Percentiles rank a stretch among this genome's conserved stretches.
Conservation (phyloP, 106 monocot species). For the Alisma plantagoaquatica region DNA sequence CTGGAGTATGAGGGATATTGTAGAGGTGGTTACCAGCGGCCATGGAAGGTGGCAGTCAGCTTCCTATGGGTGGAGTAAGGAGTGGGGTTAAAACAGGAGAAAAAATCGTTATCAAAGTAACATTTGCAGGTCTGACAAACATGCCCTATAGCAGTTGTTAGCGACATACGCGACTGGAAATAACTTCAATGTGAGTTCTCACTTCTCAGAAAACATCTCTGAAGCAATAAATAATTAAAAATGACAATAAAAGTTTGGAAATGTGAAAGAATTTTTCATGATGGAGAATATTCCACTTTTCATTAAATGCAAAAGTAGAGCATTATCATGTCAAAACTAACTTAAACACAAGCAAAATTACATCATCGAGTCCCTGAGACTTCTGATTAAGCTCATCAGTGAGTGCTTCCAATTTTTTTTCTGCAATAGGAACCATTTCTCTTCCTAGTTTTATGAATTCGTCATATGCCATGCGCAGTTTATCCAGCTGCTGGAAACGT, state of each 20-base stretch:
- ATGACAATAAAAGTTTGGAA: background rate
- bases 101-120: too few relatives aligned
- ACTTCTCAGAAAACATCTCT: too few relatives aligned
- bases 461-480: slow-evolving; percentile 77
- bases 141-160: too few relatives aligned
- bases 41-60: too few relatives aligned
- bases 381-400: slow-evolving; percentile 59
- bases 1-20: too few relatives aligned
- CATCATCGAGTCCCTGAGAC: slow-evolving; percentile 84
- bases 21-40: too few relatives aligned
- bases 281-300: slow-evolving; percentile 47
- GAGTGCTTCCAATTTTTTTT: slow-evolving; percentile 60
- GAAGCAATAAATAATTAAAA: background rate
- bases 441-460: slow-evolving; percentile 84
- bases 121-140: too few relatives aligned
- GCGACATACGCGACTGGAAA: too few relatives aligned
- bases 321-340: background rate
- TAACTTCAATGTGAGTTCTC: too few relatives aligned
- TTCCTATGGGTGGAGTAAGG: too few relatives aligned
- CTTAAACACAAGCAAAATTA: slow-evolving; percentile 29
- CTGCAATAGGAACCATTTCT: slow-evolving; percentile 67
- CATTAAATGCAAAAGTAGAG: background rate
- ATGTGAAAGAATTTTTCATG: slow-evolving; percentile 54
- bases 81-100: too few relatives aligned
- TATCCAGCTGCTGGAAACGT: slow-evolving; percentile 83